Conservation (phyloP, 805 yeast species). For the Pichia nakasei region DNA sequence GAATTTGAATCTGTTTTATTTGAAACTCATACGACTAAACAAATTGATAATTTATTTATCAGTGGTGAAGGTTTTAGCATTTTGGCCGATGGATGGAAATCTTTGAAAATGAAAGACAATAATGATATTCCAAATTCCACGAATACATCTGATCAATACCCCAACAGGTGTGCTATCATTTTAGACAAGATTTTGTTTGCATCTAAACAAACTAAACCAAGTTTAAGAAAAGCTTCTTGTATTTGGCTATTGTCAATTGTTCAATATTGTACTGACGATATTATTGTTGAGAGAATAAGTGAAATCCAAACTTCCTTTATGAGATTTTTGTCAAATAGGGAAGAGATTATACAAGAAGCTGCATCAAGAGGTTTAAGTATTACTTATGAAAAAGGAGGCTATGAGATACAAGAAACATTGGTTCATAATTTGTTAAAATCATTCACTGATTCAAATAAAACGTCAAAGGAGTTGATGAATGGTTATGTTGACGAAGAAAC, state of each 20-base stretch:
- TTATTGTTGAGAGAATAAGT: constrained; percentile 36
- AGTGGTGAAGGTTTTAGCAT: constrained; percentile 79
- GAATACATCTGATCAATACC: constrained; percentile 16
- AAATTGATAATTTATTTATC: constrained; percentile 65
- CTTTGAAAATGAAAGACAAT: constrained; percentile 42
- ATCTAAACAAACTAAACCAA: constrained; percentile 61
- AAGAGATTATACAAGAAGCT: constrained; percentile 84
- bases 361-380: constrained; percentile 84
- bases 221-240: constrained; percentile 66
- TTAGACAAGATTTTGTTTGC: constrained; percentile 43
- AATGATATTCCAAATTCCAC: constrained; percentile 56
- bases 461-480: constrained; percentile 35
- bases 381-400: constrained; percentile 69
- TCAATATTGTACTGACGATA: constrained; percentile 56
- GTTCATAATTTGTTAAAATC: constrained; percentile 66
- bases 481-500: constrained; percentile 76
- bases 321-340: constrained; percentile 70
- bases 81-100: constrained; percentile 67
- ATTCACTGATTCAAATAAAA: constrained; percentile 59
- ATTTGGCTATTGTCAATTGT: constrained; percentile 78
- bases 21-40: constrained; percentile 56
- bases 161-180: constrained; percentile 24
- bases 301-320: constrained; percentile 67
- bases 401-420: constrained; percentile 57
- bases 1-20: constrained; percentile 38